These are phyloP conservation scores for Sordariomycetes sp. DNA, from an alignment of 2,329 filamentous ascomycete species.

Conservation along the genomic window DNA sequence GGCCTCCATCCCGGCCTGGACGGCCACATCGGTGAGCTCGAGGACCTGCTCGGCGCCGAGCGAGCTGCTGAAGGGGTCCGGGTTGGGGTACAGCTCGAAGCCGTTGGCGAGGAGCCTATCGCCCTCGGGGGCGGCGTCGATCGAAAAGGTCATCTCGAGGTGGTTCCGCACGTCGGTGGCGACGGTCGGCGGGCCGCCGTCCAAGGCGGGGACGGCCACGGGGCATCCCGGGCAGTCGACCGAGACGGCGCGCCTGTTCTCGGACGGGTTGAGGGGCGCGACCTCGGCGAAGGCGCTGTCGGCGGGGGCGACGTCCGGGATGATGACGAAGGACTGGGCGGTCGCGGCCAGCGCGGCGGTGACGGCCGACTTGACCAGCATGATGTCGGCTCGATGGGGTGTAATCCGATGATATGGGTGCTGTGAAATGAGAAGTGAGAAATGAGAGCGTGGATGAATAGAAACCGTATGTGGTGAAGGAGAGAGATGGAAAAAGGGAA, in stretches of 20 bases:
- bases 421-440: not conserved
- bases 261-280: constrained; percentile 22
- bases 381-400: not conserved
- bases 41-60: constrained; percentile 35
- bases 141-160: constrained; percentile 41
- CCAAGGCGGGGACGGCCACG: constrained; percentile 18
- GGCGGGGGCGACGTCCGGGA: constrained; percentile 33
- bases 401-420: not conserved
- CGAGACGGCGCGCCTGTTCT: constrained; percentile 27
- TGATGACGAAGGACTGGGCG: constrained; percentile 38
- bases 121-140: constrained; percentile 31
- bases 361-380: constrained; percentile 5
- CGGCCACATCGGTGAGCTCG: constrained; percentile 20
- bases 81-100: constrained; percentile 46
- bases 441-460: not conserved
- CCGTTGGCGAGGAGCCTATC: constrained; percentile 47
- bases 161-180: constrained; percentile 20
- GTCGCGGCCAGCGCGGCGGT: constrained; percentile 2
- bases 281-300: constrained; percentile 30
- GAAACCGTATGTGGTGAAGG: not conserved
- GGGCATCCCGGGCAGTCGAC: constrained; percentile 45
- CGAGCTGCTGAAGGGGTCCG: constrained; percentile 31
- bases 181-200: constrained; percentile 9
- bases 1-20: constrained; percentile 9
- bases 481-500: not conserved